These are phyloP conservation scores for Sporopachydermia cereana DNA, from an alignment of 1,139 yeast species.

Conservation along the genomic window DNA sequence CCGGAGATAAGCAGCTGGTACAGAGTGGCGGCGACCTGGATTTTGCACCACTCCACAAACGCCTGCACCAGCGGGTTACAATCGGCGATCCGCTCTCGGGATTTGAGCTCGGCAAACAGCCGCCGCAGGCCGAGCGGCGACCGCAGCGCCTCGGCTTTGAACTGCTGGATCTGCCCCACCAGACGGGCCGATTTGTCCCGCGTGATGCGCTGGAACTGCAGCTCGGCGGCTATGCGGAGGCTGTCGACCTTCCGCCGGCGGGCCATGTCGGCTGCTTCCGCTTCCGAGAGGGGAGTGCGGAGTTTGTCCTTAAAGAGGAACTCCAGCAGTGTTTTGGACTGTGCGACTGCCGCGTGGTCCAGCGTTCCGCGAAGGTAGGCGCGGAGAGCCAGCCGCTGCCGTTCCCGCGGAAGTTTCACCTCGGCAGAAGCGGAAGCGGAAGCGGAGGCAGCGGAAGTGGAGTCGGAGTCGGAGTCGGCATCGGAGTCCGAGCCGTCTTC, in stretches of 20 bases:
- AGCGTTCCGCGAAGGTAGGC: constrained; percentile 51
- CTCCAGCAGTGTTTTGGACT: constrained; percentile 36
- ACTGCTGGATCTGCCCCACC: constrained; percentile 38
- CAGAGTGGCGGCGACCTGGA: constrained; percentile 73
- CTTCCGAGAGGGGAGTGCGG: constrained; percentile 21
- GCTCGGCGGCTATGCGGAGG: constrained; percentile 49
- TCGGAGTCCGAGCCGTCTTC: neutral
- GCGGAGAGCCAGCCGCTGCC: constrained; percentile 61
- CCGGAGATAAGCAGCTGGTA: constrained; percentile 71
- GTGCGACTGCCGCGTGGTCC: constrained; percentile 42
- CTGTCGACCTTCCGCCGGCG: constrained; percentile 50
- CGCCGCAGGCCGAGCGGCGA: constrained; percentile 35
- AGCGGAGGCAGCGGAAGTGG: neutral
- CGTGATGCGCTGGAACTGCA: constrained; percentile 63
- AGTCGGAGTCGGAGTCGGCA: neutral
- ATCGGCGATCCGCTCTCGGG: constrained; percentile 40
- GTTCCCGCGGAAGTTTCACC: constrained; percentile 44
- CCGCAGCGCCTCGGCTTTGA: constrained; percentile 39
- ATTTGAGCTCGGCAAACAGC: constrained; percentile 54
- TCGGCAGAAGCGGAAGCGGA: neutral
- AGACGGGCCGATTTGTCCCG: constrained; percentile 34
- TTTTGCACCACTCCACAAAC: constrained; percentile 70
- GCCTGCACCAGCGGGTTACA: constrained; percentile 56
- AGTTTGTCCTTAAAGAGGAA: constrained; percentile 39
- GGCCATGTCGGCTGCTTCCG: constrained; percentile 43